These are phyloP conservation scores for Puccinia triticina DNA, from an alignment of 1,284 basidiomycete species.

Conservation along the genomic window DNA sequence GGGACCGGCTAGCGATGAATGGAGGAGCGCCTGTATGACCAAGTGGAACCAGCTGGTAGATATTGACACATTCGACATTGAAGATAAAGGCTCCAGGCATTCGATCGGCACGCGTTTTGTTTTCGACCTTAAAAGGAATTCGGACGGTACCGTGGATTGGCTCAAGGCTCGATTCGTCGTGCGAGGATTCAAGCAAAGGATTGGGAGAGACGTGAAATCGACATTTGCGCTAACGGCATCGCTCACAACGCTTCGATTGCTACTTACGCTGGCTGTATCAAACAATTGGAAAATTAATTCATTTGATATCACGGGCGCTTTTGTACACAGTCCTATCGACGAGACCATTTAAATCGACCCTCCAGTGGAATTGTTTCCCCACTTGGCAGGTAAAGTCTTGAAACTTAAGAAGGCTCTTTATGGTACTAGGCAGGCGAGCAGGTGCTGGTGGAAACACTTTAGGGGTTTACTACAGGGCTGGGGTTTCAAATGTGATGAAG, in stretches of 20 bases:
- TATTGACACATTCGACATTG: too few relatives aligned
- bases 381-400: too few relatives aligned
- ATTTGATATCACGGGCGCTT: constrained; percentile 7
- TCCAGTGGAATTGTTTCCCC: too few relatives aligned
- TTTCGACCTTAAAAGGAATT: neutral
- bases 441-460: constrained; percentile 12
- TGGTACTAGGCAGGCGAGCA: too few relatives aligned
- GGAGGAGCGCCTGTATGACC: neutral
- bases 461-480: neutral
- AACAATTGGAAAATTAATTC: neutral
- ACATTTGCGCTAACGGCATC: constrained; percentile 9
- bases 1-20: neutral
- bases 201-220: neutral
- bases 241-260: neutral
- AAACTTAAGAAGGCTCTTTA: too few relatives aligned
- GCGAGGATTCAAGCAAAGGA: neutral
- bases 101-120: too few relatives aligned
- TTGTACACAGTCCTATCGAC: too few relatives aligned
- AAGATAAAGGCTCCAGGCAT: too few relatives aligned
- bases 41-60: neutral
- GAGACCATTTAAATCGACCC: too few relatives aligned
- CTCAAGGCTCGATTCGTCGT: constrained; percentile 4
- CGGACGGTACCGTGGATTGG: neutral
- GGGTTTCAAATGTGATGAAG: neutral
- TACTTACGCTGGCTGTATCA: neutral